These are phyloP conservation scores for Cladosporium halotolerans DNA, from an alignment of 2,329 filamentous ascomycete genomes.

Conservation along the genomic window DNA sequence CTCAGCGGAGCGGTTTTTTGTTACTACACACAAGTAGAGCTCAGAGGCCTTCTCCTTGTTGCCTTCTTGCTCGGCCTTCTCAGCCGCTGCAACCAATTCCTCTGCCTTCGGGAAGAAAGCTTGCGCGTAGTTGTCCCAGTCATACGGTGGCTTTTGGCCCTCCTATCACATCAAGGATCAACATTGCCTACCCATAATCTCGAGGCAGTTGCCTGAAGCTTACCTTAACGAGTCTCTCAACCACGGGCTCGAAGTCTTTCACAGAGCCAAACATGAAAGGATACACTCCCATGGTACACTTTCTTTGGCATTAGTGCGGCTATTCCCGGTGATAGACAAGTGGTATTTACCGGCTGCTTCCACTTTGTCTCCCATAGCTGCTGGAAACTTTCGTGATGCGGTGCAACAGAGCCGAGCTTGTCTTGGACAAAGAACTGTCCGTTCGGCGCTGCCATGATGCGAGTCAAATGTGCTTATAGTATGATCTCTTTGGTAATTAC, in stretches of 20 bases:
- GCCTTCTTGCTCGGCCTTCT: conserved; percentile 44
- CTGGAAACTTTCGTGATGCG: conserved; percentile 43
- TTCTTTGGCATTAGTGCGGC: not conserved
- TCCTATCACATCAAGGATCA: conserved; percentile 29
- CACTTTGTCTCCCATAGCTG: conserved; percentile 68
- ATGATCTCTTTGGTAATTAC: not conserved
- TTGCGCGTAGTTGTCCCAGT: conserved; percentile 57
- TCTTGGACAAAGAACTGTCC: conserved; percentile 42
- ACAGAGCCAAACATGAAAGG: conserved; percentile 63
- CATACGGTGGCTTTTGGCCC: conserved; percentile 58
- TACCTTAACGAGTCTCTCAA: conserved; percentile 55
- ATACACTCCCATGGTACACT: conserved; percentile 44
- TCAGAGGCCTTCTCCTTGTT: conserved; percentile 51
- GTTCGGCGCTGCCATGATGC: conserved; percentile 20
- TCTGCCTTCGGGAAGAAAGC: conserved; percentile 56
- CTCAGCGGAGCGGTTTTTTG: no score
- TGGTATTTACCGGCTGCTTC: conserved; percentile 54
- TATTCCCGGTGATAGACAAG: not conserved
- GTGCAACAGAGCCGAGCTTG: conserved; percentile 35
- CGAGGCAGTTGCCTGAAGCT: not conserved
- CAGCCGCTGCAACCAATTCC: conserved; percentile 48
- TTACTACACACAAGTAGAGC: conserved; percentile 48
- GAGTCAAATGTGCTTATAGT: not conserved
- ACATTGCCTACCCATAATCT: not conserved
- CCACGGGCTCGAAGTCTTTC: conserved; percentile 65